Base-by-base conservation (phyloP, 2,329 filamentous ascomycete genomes). In the Trichoderma brevicompactum region DNA sequence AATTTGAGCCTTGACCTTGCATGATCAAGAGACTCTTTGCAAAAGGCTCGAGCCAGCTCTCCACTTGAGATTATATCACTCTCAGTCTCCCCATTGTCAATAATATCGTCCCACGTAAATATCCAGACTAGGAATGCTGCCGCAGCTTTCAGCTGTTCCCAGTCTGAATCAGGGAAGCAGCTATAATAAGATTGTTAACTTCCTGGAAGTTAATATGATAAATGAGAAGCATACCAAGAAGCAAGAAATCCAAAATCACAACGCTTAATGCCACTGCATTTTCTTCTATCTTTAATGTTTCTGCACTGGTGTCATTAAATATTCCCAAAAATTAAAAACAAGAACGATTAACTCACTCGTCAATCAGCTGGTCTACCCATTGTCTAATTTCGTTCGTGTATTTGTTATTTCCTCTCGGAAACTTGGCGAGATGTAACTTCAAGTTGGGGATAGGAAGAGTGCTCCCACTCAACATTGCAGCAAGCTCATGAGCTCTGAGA, bases 71-170 rank as follows among this genome's bases (percentile, higher is more conserved):
- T 43, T 38, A 44, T 28, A 40, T 50, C 59, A 13, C n/a, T 34
- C 7, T 52, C 48, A 2, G 28, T 48, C 34, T 62, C 59, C 34
- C 56, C 56, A 12, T 60, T 13, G n/a, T 62, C 59, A 36, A 62
- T 62, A 2, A 52, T 17, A 43, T 62, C 59, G 40, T 62, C 59
- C 59, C 59, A 62, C 15, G 36, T 62, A 15, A 62, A 62, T 40
- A 62, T 40, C 59, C 59, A 62, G 12, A 62, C 59, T 2, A 62
- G n/a, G 19, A 62, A 52, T 1, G 59, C 59, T 8, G 59, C 59
- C 3, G 38, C 48, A 19, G 48, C 59, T 12, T 53, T 41, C 6
- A 62, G 59, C 8, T 62, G 36, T 28, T 50, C 48, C 59, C 59
- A 62, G 19, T 50, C 36, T 44, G 59, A 53, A 13, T 53, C 12